Evolutionary conservation across 1,284 basidiomycete species (phyloP).

Genomic region (Tilletiopsis washingtonensis): DNA sequence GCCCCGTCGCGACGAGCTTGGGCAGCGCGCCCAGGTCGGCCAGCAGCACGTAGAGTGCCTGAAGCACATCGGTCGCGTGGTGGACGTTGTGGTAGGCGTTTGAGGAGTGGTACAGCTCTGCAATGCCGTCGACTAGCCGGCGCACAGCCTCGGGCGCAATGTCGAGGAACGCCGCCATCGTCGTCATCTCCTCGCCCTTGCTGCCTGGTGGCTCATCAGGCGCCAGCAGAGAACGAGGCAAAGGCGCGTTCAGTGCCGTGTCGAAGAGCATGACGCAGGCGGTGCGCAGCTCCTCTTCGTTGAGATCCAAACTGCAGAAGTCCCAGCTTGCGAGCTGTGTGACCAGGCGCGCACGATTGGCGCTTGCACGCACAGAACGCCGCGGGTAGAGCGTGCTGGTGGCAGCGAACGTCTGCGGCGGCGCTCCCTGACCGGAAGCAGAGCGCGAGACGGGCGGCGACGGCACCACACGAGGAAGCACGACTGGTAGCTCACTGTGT

Average conservation of each 20-base stretch:
- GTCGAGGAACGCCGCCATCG: background rate
- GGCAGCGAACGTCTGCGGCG: background rate
- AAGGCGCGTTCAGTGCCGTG: background rate
- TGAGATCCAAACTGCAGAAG: background rate
- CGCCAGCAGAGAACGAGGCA: background rate
- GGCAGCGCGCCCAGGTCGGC: background rate
- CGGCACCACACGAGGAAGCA: background rate
- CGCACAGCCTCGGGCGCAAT: background rate
- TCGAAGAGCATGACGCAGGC: background rate
- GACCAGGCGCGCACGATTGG: background rate
- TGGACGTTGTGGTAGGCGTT: background rate
- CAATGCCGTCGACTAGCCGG: background rate
- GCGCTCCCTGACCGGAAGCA: background rate
- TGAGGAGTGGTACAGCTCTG: background rate
- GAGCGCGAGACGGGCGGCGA: background rate
- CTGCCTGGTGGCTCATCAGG: background rate
- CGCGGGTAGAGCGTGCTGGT: background rate
- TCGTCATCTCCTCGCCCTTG: background rate
- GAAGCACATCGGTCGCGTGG: background rate
- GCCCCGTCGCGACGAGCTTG: background rate
- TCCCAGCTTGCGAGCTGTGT: background rate
- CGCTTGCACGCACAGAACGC: background rate
- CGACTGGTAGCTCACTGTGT: background rate
- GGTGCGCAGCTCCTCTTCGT: background rate
- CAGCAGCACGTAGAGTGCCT: background rate